Evolutionary conservation across 768 basidiomycete genomes (phyloP).

Genomic region (Xanthoconium stramineum): DNA sequence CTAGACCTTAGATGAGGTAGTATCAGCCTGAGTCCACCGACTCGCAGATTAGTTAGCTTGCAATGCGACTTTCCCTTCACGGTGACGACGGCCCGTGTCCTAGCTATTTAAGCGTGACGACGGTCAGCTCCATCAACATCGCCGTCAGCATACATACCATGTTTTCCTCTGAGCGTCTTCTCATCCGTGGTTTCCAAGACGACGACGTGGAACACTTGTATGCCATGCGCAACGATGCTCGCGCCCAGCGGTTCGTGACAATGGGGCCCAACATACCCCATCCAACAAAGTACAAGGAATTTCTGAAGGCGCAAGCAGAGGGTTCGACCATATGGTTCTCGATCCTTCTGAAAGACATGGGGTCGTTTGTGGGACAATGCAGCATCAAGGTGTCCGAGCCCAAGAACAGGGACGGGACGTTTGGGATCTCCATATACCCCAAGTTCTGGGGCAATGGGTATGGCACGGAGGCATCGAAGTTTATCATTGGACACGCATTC

Average conservation of each 20-base stretch:
- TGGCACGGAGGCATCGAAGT: constrained; percentile 34
- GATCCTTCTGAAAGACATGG: constrained; percentile 2
- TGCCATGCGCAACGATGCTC: constrained; percentile 3
- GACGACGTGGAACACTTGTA: constrained; percentile 3
- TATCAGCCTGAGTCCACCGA: no score
- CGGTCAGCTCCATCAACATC: no score
- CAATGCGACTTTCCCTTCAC: not conserved
- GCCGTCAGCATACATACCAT: not conserved
- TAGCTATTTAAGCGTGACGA: no score
- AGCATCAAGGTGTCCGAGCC: constrained; percentile 13
- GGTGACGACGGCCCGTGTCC: not conserved
- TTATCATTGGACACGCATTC: constrained; percentile 34
- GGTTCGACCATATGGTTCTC: constrained; percentile 9
- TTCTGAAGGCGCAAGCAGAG: constrained; percentile 7
- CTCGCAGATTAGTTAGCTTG: not conserved
- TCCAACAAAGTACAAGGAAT: constrained; percentile 4
- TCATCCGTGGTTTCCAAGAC: constrained; percentile 8
- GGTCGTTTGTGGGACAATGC: constrained; percentile 10
- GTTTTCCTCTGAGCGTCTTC: constrained; percentile 10
- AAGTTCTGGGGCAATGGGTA: constrained; percentile 35
- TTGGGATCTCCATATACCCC: constrained; percentile 20
- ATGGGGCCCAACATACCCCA: not conserved
- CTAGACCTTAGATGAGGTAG: no score
- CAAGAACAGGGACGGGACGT: constrained; percentile 27
- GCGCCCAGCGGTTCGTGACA: constrained; percentile 9